Percentiles rank a stretch among this genome's conserved stretches.
Conservation (phyloP, 2,329 filamentous ascomycete species). For the Aspergillus intermedius region DNA sequence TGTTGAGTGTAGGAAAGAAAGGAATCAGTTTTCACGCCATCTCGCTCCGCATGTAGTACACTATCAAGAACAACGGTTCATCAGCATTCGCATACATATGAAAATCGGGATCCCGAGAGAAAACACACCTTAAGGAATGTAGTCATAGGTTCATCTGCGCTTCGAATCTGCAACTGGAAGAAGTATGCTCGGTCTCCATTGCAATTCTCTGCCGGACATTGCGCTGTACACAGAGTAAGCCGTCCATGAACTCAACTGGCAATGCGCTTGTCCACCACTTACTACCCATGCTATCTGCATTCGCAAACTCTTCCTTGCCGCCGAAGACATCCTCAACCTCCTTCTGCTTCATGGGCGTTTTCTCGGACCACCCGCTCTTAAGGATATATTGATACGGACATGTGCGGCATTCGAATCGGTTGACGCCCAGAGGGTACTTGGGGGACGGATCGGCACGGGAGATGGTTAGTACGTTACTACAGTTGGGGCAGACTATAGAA, state of each 20-base stretch:
- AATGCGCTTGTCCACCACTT: conserved; percentile 19
- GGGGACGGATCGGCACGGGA: conserved; percentile 34
- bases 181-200: conserved; percentile 81
- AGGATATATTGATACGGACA: conserved; percentile 90
- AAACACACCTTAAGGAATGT: conserved; percentile 75
- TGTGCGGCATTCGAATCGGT: conserved; percentile 90
- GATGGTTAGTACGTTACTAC: conserved; percentile 45
- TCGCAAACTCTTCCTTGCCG: conserved; percentile 80
- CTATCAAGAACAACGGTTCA: conserved; percentile 22
- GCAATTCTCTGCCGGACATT: conserved; percentile 77
- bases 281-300: conserved; percentile 73
- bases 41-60: conserved; percentile 41
- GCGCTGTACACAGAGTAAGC: conserved; percentile 44
- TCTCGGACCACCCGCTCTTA: conserved; percentile 72
- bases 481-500: conserved; percentile 42
- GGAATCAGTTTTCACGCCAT: conserved; percentile 44
- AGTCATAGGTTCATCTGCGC: conserved; percentile 97
- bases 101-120: conserved; percentile 9
- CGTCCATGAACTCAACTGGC: neutral
- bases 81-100: conserved; percentile 12
- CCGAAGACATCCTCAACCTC: conserved; percentile 88
- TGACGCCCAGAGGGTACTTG: conserved; percentile 44
- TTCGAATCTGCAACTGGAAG: conserved; percentile 95
- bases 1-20: neutral
- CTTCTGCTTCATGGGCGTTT: conserved; percentile 71